Base-by-base conservation (phyloP, 495 filamentous ascomycete species). In the Massariosphaeria phaeospora region DNA sequence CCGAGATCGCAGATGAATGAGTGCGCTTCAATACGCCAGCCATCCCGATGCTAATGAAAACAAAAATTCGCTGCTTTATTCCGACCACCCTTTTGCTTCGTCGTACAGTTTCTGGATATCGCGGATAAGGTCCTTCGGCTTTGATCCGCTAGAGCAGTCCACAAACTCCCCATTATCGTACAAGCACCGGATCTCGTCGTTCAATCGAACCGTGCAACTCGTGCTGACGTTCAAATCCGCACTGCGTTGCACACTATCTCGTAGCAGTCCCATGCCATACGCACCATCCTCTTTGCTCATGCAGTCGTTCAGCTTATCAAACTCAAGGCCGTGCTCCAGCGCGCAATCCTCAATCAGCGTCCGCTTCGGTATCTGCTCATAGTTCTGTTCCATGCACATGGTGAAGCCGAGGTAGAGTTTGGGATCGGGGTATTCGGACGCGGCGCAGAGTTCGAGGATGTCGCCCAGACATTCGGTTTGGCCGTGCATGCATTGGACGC, bases 381-480 rank as follows among this genome's bases (percentile, higher is more conserved):
- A 99, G 38, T 86, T 76, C 27, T 72, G 75, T 11, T 82, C 81
- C 27, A 99, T 69, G 70, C 94, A 97, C 76, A 89, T 89, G 30
- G 85, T 84, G 69, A 96, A 99, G 23, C 90, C 90, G 33, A 97
- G 78, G 48, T 84, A 94, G 24, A 81, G 84, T 69, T 91, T 90
- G n/a, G 86, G 80, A 46, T 89, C 82, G 9, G 88, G 79, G 64
- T 89, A 88, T 3, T 91, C 76, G 50, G 82, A 74, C 11, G 83
- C 81, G 23, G 89, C 93, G 74, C 93, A 99, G 50, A 97, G 84
- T 59, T 91, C 83, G 66, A 99, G 75, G 72, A 95, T 95, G 70
- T 99, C 86, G 15, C 91, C 91, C 62, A 97, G 81, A 65, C 93
- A 99, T 73, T 99, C 93, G 12, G 73, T 74, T 4, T 89, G 85